Evolutionary conservation across 495 filamentous ascomycete genomes (phyloP), one percentile per base, ranked within the genome.

Genomic region (Aspergillus funiculosus): DNA sequence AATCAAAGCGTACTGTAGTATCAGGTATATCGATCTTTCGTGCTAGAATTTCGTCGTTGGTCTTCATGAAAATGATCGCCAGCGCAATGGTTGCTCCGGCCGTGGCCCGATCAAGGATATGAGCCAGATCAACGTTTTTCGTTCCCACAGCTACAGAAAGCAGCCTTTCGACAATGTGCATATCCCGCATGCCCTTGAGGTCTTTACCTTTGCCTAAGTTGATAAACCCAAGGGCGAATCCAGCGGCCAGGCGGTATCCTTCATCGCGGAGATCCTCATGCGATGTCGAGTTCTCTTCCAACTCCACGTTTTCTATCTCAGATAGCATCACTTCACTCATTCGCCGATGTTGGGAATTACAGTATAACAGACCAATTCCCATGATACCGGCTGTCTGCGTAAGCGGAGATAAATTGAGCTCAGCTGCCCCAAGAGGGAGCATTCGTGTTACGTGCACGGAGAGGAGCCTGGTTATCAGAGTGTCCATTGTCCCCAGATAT

Each of bases 261-360:
- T 99, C 92, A 54, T 94, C 89, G 18, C 94, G 82, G 11, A 96
- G 63, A n/a, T 78, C 81, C 52, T 85, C 82, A 13, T 73, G 69
- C 13, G 75, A 70, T 30, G 74, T 68, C 11, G 73, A 72, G 14
- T 71, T 71, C 48, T 96, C 89, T 35, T 87, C 86, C 10, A 77
- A 62, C 27, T 87, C 87, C 28, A 85, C 72, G 39, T 87, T 83
- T 53, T 96, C 90, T 36, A 99, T 92, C 61, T 99, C 92, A 0
- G 90, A 95, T 28, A 97, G 77, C 87, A 97, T 95, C 25, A 97
- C 85, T 61, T 99, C 92, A 57, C 87, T 95, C 92, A 99, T 99
- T 38, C 92, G 80, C 6, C 92, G 85, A 68, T 99, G 92, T 53
- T 97, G 92, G 17, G 89, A 94, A 60, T 87, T 84, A 67, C 86